Percentiles rank a stretch among this genome's conserved stretches.
phyloP scores from a whole-genome alignment of 106 monocot genomes.

The Dendrobium huoshanense region DNA sequence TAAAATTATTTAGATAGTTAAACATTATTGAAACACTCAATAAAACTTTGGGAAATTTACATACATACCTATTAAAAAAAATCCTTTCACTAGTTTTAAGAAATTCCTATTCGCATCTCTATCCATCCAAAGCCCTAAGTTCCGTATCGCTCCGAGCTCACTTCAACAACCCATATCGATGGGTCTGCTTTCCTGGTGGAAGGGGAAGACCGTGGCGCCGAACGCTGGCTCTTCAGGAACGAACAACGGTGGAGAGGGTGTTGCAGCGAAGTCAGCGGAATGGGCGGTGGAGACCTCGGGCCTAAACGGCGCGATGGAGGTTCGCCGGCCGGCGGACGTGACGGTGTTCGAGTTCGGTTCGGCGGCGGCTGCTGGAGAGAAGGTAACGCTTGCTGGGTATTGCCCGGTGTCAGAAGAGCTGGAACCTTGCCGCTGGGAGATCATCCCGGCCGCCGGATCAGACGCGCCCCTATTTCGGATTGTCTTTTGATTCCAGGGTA shows the following conservation, averaged over 20 bases:
- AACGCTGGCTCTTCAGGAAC: neutral
- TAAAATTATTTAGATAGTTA: too few relatives aligned
- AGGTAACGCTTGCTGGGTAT: constrained; percentile 56
- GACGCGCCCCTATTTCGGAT: constrained; percentile 65
- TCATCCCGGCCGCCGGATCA: constrained; percentile 37
- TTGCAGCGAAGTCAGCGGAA: neutral
- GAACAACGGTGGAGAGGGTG: neutral
- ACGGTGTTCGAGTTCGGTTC: constrained; percentile 85
- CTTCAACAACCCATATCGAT: constrained; percentile 2
- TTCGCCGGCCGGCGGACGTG: constrained; percentile 50
- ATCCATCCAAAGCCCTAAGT: too few relatives aligned
- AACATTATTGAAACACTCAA: too few relatives aligned
- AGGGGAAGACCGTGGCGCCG: constrained; percentile 1
- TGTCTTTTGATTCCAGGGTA: constrained; percentile 32
- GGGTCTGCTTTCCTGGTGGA: constrained; percentile 49
- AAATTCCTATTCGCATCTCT: too few relatives aligned
- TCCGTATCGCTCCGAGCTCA: neutral
- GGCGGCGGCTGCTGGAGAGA: constrained; percentile 34
- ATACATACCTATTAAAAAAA: too few relatives aligned
- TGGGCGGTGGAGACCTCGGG: constrained; percentile 26
- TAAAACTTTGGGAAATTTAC: too few relatives aligned
- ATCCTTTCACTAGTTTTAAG: too few relatives aligned
- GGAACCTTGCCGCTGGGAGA: constrained; percentile 81
- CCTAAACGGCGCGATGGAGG: constrained; percentile 65
- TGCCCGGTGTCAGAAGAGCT: constrained; percentile 87